Evolutionary conservation across 2,329 filamentous ascomycete genomes (phyloP), one percentile per base, ranked within the genome.

Genomic region (Teratosphaeria zuluensis): DNA sequence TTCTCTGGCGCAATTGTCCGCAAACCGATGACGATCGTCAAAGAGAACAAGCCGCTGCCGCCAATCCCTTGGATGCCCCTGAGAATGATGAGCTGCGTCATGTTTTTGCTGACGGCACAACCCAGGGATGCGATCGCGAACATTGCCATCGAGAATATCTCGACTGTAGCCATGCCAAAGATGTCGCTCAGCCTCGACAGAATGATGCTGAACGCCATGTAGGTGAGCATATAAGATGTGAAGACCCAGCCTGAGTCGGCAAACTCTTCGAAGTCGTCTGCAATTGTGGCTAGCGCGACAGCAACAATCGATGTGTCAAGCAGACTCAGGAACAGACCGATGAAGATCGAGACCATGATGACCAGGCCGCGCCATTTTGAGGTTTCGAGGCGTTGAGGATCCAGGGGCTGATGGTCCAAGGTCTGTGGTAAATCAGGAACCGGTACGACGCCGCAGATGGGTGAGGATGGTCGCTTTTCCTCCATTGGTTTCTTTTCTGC

Each of bases 281-380:
- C 79, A 53, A 85, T 84, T n/a, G 74, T 74, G 64, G 80, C 80
- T 9, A 85, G 69, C 52, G 80, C 80, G 12, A 82, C 84, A 1
- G 82, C 81, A 1, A 85, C 79, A 42, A 85, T 84, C 3, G 82
- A 82, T 1, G 79, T 78, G 67, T 85, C 82, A n/a, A 84, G 68
- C 64, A 84, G 77, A 31, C 83, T 80, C 54, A 85, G 75, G 56
- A 84, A 81, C 11, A 42, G 35, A 16, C 35, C 35, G n/a, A 42
- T 42, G 35, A 42, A 42, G 35, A 42, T 42, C 35, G 35, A 42
- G 12, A 42, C 35, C 35, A 42, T 42, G 35, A 42, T 42, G 35
- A 42, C 35, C 9, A 42, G 11, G 35, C 8, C 35, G 35, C 35
- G 35, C 8, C 35, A 42, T 42, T 42, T 12, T 42, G 35, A 42